Percentiles rank a stretch among this genome's conserved stretches.
phyloP scores from a whole-genome alignment of 2,329 filamentous ascomycete genomes.

The Neofusicoccum ribis region DNA sequence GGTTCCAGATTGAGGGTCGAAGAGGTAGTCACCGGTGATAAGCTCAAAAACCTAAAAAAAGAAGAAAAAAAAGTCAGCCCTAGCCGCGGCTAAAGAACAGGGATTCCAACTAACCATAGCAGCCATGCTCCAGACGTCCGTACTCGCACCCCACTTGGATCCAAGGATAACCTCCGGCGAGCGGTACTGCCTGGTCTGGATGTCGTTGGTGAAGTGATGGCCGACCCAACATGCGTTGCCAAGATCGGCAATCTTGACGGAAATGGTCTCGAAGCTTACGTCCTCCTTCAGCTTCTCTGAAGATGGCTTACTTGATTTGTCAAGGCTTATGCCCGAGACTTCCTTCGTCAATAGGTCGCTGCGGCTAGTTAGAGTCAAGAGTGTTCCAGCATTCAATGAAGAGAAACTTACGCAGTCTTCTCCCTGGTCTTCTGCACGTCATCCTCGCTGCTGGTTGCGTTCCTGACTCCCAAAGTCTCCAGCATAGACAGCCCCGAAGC shows the following conservation, averaged over 20 bases:
- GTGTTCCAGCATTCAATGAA: background rate
- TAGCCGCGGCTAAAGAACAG: background rate
- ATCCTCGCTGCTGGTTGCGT: constrained; percentile 53
- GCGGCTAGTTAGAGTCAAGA: constrained; percentile 10
- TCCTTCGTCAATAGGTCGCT: constrained; percentile 90
- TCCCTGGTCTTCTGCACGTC: constrained; percentile 75
- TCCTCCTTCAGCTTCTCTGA: constrained; percentile 66
- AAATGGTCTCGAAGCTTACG: constrained; percentile 73
- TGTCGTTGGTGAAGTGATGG: constrained; percentile 99
- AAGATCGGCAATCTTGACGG: constrained; percentile 97
- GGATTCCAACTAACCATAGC: constrained; percentile 72
- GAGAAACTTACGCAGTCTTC: constrained; percentile 79
- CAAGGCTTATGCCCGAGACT: constrained; percentile 90
- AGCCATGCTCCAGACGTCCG: constrained; percentile 99
- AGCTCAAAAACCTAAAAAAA: constrained; percentile 75
- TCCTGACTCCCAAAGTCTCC: constrained; percentile 57
- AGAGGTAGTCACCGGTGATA: constrained; percentile 97
- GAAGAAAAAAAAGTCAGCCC: too few species aligned
- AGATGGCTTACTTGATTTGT: constrained; percentile 55
- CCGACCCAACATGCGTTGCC: constrained; percentile 99
- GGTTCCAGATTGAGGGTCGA: constrained; percentile 95
- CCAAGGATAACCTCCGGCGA: constrained; percentile 97
- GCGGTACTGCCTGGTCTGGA: constrained; percentile 94
- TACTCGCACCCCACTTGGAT: constrained; percentile 98
- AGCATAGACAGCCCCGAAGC: constrained; percentile 57